A percentile compares a stretch with the other conserved stretches of the same genome.
These are phyloP conservation scores for Alternaria sp. DNA, from an alignment of 2,329 filamentous ascomycete genomes.

Conservation along the genomic window DNA sequence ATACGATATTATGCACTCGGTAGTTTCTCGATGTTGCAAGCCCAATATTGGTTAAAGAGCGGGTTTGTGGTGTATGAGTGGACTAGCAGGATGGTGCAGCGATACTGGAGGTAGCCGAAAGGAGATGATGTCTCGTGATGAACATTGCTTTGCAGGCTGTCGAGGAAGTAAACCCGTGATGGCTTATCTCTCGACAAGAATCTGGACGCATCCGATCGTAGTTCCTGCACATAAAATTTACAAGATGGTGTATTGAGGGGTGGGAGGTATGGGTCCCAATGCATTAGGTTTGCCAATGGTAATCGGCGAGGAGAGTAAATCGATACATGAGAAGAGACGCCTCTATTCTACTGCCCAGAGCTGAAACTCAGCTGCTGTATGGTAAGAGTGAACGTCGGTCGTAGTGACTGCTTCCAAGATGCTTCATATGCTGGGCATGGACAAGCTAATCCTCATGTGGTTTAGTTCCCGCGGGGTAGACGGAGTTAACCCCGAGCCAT, in stretches of 20 bases:
- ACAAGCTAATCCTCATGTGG: neutral
- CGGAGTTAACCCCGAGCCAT: neutral
- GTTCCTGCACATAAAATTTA: conserved; percentile 15
- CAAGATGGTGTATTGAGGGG: conserved; percentile 13
- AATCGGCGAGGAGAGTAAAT: neutral
- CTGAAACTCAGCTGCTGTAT: neutral
- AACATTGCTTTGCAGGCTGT: conserved; percentile 10
- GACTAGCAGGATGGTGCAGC: neutral
- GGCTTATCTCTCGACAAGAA: conserved; percentile 18
- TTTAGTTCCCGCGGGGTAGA: conserved; percentile 3
- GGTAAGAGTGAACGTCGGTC: neutral
- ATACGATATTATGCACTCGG: neutral
- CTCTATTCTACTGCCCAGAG: too few species aligned
- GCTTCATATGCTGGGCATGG: neutral
- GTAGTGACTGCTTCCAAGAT: neutral
- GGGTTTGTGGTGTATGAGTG: neutral
- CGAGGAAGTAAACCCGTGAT: conserved; percentile 12
- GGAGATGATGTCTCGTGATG: conserved; percentile 1
- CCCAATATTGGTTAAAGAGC: neutral
- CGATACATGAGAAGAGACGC: neutral
- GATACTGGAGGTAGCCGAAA: conserved; percentile 2
- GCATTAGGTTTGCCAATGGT: neutral
- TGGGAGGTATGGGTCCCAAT: conserved; percentile 12
- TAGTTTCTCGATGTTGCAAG: neutral
- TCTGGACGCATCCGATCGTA: conserved; percentile 2